Conservation (phyloP, 345 rosid species). For the Boechera divaricarpa region DNA sequence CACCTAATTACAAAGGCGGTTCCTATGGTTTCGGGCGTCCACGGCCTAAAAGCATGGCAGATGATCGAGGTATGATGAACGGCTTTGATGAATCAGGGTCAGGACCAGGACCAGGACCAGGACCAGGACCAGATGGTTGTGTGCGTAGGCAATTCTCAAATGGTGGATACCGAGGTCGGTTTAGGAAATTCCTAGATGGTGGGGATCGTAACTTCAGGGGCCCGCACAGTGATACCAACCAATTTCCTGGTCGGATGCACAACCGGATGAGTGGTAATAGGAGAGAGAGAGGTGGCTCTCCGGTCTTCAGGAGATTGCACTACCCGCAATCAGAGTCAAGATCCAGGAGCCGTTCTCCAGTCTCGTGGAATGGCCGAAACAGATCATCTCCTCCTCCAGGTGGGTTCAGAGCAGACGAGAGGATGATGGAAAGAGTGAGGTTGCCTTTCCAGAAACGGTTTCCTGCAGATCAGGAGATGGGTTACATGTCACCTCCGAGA, state of each 20-base stretch:
- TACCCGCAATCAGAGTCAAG: slow-evolving; percentile 51
- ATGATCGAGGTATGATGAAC: slow-evolving; percentile 44
- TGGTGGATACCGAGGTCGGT: slow-evolving; percentile 47
- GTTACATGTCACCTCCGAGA: slow-evolving; percentile 50
- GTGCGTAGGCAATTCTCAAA: slow-evolving; percentile 50
- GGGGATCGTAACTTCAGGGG: slow-evolving; percentile 40
- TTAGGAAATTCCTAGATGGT: slow-evolving; percentile 48
- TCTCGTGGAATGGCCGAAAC: slow-evolving; percentile 50
- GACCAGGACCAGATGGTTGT: slow-evolving; percentile 29
- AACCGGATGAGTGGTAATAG: slow-evolving; percentile 32
- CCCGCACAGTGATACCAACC: slow-evolving; percentile 39
- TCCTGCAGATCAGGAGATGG: slow-evolving; percentile 47
- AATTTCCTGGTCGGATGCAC: slow-evolving; percentile 44
- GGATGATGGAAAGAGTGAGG: slow-evolving; percentile 34
- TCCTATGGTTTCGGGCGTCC: slow-evolving; percentile 44
- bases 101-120: slow-evolving; percentile 24
- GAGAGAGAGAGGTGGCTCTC: slow-evolving; percentile 67
- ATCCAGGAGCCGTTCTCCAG: slow-evolving; percentile 64
- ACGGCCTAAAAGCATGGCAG: slow-evolving; percentile 46
- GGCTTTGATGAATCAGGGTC: slow-evolving; percentile 45
- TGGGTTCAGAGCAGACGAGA: slow-evolving; percentile 45
- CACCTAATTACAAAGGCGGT: slow-evolving; percentile 36
- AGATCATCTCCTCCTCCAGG: slow-evolving; percentile 59
- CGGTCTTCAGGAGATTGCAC: slow-evolving; percentile 47
- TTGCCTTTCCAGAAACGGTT: slow-evolving; percentile 53